Conservation (phyloP, 352 stramenopile genomes). For the Aphanomyces cochlioides region DNA sequence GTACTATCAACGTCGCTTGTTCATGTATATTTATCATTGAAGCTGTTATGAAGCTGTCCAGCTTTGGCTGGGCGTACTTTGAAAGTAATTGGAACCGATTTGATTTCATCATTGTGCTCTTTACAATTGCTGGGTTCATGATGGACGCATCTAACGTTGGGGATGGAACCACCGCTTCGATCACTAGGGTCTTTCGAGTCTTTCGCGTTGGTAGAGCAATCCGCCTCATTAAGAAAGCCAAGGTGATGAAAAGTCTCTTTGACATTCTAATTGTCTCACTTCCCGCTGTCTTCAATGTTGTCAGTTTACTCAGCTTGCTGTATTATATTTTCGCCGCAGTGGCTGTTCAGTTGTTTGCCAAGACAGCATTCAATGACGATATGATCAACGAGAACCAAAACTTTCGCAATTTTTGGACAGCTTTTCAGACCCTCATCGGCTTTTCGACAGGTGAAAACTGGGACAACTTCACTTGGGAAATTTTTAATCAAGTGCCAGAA, state of each 20-base stretch:
- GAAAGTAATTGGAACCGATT: slow-evolving; percentile 85
- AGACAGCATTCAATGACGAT: slow-evolving; percentile 54
- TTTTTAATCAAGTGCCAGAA: slow-evolving; percentile 30
- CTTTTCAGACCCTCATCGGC: slow-evolving; percentile 85
- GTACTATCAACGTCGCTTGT: slow-evolving; percentile 78
- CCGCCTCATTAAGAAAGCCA: slow-evolving; percentile 77
- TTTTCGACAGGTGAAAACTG: slow-evolving; percentile 91
- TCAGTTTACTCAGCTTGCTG: slow-evolving; percentile 87
- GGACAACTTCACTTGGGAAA: slow-evolving; percentile 57
- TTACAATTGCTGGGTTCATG: slow-evolving; percentile 57
- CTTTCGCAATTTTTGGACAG: slow-evolving; percentile 88
- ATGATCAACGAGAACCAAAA: slow-evolving; percentile 83
- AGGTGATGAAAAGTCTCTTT: slow-evolving; percentile 86
- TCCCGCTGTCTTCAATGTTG: slow-evolving; percentile 88
- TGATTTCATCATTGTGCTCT: slow-evolving; percentile 78
- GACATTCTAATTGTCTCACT: slow-evolving; percentile 88
- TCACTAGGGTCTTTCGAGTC: slow-evolving; percentile 89
- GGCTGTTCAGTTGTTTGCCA: slow-evolving; percentile 92
- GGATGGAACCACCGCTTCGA: slow-evolving; percentile 40
- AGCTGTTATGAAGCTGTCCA: slow-evolving; percentile 80
- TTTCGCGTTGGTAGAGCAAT: slow-evolving; percentile 88
- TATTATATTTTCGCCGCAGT: slow-evolving; percentile 93
- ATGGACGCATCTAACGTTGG: slow-evolving; percentile 39
- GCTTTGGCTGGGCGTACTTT: slow-evolving; percentile 79
- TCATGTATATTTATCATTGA: slow-evolving; percentile 87